A percentile compares a stretch with the other conserved stretches of the same genome.
These are phyloP conservation scores for Abrus precatorius DNA, from an alignment of 306 rosid species.

Conservation along the genomic window DNA sequence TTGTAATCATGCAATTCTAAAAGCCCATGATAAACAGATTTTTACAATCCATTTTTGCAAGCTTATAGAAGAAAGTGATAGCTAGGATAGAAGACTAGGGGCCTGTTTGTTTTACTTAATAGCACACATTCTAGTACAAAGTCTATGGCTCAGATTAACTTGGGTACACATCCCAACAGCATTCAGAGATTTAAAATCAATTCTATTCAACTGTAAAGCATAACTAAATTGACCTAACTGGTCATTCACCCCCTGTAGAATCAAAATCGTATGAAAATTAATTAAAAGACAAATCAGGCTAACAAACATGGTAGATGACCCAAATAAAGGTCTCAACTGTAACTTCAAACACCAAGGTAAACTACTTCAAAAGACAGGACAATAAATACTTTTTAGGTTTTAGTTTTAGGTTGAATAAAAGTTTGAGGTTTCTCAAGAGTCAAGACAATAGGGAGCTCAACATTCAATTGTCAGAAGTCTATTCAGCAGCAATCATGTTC, in stretches of 20 bases:
- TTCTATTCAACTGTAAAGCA: too few species aligned
- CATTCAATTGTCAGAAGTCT: constrained; percentile 18
- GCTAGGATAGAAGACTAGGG: neutral
- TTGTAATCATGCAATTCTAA: constrained; percentile 8
- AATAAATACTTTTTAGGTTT: neutral
- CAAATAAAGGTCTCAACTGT: constrained; percentile 33
- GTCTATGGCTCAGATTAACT: too few species aligned
- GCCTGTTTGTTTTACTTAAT: too few species aligned
- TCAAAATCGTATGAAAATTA: constrained; percentile 9
- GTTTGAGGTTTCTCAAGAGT: constrained; percentile 47
- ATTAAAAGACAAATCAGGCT: constrained; percentile 12
- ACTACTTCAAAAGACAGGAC: neutral
- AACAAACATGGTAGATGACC: neutral
- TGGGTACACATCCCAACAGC: too few species aligned
- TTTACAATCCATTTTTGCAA: constrained; percentile 6
- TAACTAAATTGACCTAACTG: constrained; percentile 2
- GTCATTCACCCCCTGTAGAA: constrained; percentile 14
- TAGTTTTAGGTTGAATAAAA: neutral
- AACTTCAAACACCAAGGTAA: constrained; percentile 27
- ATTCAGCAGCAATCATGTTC: constrained; percentile 1
- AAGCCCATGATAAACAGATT: neutral
- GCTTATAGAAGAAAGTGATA: constrained; percentile 11
- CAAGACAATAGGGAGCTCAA: constrained; percentile 24
- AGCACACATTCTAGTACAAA: too few species aligned
- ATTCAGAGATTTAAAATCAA: too few species aligned